Evolutionary conservation across 2,329 filamentous ascomycete species (phyloP).

Genomic region (Microdochium paspali): DNA sequence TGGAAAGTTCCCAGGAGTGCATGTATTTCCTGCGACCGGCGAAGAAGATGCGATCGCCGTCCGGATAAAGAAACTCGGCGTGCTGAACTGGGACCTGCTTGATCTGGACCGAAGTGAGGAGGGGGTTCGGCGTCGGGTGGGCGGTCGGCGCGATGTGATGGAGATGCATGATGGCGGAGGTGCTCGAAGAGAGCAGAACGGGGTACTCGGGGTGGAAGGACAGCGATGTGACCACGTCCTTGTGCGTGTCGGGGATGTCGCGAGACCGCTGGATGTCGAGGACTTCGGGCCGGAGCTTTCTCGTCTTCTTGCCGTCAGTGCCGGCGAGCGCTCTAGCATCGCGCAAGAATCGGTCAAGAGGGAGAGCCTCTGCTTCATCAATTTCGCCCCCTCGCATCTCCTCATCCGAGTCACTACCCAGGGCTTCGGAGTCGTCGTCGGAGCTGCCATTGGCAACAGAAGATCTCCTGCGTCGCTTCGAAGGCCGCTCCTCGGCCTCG

Average conservation of each 20-base stretch:
- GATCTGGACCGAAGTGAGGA: conserved; percentile 83
- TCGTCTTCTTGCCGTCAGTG: conserved; percentile 42
- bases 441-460: conserved; percentile 32
- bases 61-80: conserved; percentile 67
- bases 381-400: conserved; percentile 9
- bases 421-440: conserved; percentile 17
- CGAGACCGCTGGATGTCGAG: conserved; percentile 84
- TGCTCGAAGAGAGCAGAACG: conserved; percentile 81
- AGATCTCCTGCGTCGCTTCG: conserved; percentile 40
- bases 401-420: conserved; percentile 10
- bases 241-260: conserved; percentile 72
- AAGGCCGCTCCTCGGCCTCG: conserved; percentile 37
- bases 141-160: conserved; percentile 78
- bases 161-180: conserved; percentile 74
- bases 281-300: conserved; percentile 75
- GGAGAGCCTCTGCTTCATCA: conserved; percentile 58
- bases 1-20: conserved; percentile 84
- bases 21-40: conserved; percentile 85
- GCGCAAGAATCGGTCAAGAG: conserved; percentile 72
- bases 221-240: conserved; percentile 71
- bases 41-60: conserved; percentile 74
- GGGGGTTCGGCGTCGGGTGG: conserved; percentile 72
- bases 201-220: conserved; percentile 85
- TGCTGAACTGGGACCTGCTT: conserved; percentile 75
- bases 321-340: conserved; percentile 59